Base-by-base conservation (phyloP, 495 filamentous ascomycete species). In the Penicillium odoratum region DNA sequence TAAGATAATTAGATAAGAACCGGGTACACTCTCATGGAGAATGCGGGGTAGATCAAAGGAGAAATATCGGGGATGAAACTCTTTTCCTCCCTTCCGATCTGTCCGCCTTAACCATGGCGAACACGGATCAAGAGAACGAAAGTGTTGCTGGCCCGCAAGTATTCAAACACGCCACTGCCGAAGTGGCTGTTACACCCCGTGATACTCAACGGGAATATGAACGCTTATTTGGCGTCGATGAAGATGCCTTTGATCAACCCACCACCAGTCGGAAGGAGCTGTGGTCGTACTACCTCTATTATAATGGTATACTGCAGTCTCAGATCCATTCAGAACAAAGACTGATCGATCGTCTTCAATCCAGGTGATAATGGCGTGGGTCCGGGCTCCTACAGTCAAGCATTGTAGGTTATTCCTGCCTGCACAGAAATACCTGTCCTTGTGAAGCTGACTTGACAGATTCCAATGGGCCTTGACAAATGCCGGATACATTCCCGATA, bases 251-350 rank as follows among this genome's bases (percentile, higher is more conserved):
- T 56, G 69, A 71, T 16, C 74, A 78, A 50, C 78, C 78, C 6
- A 79, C 75, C 10, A 81, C 78, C 15, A 78, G 74, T 0, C 64
- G 75, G 28, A 76, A 65, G 53, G 78, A 81, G 53, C 61, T 81
- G 1, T 81, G 77, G 78, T 73, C 76, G 3, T 81, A 81, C 52
- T 81, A 81, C 57, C 74, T 81, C 13, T 77, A 79, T 50, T 74
- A 75, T 48, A 74, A 81, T 49, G 78, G 75, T 68, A 51, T 47
- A 36, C 26, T 10, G 6, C n/a, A 10, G 1, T 57, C 47, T 31
- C 30, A 21, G 11, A 28, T 29, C 13, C n/a, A 18, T 16, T 5
- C 7, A 43, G 21, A 2, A 21, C 43, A 15, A 40, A 16, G 26
- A 28, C 46, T 59, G 26, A 62, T 28, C 31, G 43, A 15, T 5